Percentiles rank a stretch among this genome's conserved stretches.
Conservation (phyloP, 345 rosid species). For the Brassica nigra region DNA sequence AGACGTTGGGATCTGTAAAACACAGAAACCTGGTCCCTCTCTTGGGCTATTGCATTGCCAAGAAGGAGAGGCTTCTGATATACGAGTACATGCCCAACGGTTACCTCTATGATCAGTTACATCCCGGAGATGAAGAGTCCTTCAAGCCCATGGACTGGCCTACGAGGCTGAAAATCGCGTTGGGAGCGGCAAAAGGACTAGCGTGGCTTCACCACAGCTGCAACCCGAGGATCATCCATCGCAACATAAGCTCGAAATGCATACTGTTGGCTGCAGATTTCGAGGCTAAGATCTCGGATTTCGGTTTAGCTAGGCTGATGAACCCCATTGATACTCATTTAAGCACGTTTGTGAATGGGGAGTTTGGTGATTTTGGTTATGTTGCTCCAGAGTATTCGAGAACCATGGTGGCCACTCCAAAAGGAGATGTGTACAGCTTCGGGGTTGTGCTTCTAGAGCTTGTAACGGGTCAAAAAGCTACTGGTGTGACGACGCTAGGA, state of each 20-base stretch:
- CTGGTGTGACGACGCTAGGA: conserved; percentile 52
- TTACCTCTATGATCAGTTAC: conserved; percentile 61
- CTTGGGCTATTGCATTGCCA: conserved; percentile 74
- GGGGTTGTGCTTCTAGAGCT: conserved; percentile 94
- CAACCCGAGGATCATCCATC: conserved; percentile 91
- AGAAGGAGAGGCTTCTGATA: conserved; percentile 75
- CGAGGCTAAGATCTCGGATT: conserved; percentile 92
- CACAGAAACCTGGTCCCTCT: conserved; percentile 87
- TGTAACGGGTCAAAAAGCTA: conserved; percentile 87
- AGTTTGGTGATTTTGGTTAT: conserved; percentile 93
- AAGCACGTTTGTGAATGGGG: conserved; percentile 96
- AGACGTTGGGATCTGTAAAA: conserved; percentile 77
- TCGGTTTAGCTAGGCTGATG: conserved; percentile 97
- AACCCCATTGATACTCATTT: conserved; percentile 91
- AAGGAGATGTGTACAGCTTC: conserved; percentile 95
- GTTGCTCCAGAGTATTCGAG: conserved; percentile 89
- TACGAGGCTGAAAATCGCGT: conserved; percentile 76
- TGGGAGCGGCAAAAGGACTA: conserved; percentile 79
- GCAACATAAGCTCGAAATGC: conserved; percentile 92
- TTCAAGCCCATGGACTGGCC: conserved; percentile 79
- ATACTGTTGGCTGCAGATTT: conserved; percentile 74
- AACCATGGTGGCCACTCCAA: conserved; percentile 88
- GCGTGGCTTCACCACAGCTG: conserved; percentile 98
- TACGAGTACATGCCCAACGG: conserved; percentile 81
- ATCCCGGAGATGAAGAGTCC: conserved; percentile 47